A percentile compares a stretch with the other conserved stretches of the same genome.
phyloP scores from a whole-genome alignment of 176 grass and related monocot species.

The Canna indica region DNA sequence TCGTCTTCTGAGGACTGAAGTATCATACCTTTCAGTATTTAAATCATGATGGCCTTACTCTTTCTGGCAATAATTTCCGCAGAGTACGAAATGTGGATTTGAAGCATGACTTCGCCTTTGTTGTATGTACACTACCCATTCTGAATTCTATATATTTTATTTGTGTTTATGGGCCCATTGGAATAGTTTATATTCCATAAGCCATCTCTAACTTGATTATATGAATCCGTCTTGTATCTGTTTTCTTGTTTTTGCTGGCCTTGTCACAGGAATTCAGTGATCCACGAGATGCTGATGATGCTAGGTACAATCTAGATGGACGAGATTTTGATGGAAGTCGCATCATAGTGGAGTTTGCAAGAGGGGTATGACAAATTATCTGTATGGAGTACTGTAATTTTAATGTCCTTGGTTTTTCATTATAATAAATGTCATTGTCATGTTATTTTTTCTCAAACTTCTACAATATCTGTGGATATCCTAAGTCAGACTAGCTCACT shows the following conservation, averaged over 20 bases:
- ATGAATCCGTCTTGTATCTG: background rate
- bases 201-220: background rate
- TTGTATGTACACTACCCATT: constrained; percentile 46
- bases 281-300: constrained; percentile 90
- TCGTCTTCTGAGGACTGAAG: constrained; percentile 19
- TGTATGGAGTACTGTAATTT: background rate
- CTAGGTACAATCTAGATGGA: constrained; percentile 76
- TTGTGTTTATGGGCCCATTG: background rate
- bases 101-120: constrained; percentile 99
- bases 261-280: constrained; percentile 74
- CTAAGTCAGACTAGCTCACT: background rate
- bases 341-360: constrained; percentile 85
- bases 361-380: constrained; percentile 46
- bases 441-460: background rate
- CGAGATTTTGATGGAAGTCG: constrained; percentile 90
- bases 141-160: background rate
- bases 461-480: background rate
- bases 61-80: constrained; percentile 86
- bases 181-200: background rate
- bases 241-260: constrained; percentile 2
- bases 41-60: constrained; percentile 54
- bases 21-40: constrained; percentile 46
- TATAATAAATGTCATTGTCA: background rate
- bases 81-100: constrained; percentile 99
- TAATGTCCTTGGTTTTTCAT: background rate